Base-by-base conservation (phyloP, 23 red algal species). In the Gracilaria domingensis region DNA sequence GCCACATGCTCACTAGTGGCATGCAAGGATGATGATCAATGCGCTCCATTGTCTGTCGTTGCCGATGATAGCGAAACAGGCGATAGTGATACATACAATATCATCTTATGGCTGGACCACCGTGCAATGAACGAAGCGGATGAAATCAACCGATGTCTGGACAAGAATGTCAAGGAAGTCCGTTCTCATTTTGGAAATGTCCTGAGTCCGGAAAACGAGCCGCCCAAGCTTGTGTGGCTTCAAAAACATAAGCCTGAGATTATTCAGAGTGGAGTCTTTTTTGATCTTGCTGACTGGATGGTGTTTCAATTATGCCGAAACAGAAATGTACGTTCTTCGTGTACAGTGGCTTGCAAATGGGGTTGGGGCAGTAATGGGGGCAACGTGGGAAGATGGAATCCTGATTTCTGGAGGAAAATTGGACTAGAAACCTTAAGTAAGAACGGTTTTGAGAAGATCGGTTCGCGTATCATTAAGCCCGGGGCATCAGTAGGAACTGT, bases 81-180 rank as follows among this genome's bases (percentile, higher is more conserved):
- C 39, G 36, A 86, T 48, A 21, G 42, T 29, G 84, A 88, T 39
- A 38, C 37, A 4, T 91, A 66, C 53, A 87, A 97, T 40, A 59
- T 97, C 23, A 87, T 97, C 25, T 62, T 97, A 23, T 97, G 95
- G 95, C 79, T 93, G 75, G 95, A 97, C 88, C 95, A 89, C 28
- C 95, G 95, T 29, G 95, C 89, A 17, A 76, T 86, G 21, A 69
- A 35, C 26, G 90, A 97, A 60, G 95, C 86, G 0, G 82, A 69
- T 21, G 49, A 82, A 60, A 97, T 97, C 1, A 97, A 90, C 20
- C 74, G 39, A 38, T 17, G 25, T 55, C 35, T 17, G 13, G 42
- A 73, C 12, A 74, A 39, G 58, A 70, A 38, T 21, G 87, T 81
- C 0, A 69, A 91, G 44, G 73, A 49, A 17, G 75, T 91, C 17